These are phyloP conservation scores for Fraxinus ornus DNA, from an alignment of 305 asterid species.

Conservation along the genomic window DNA sequence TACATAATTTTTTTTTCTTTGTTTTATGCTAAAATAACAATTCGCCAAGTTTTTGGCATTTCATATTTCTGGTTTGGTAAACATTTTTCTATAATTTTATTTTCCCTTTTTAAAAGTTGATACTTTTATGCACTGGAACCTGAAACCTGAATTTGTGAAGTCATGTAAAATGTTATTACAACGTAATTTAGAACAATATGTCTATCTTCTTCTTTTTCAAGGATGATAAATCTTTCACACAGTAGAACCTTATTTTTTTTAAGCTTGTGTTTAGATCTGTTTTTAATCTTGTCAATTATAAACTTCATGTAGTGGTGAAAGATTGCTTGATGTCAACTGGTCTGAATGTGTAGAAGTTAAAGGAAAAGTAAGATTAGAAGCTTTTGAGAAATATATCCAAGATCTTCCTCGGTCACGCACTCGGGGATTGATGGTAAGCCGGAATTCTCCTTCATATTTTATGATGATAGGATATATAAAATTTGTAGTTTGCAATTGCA, in stretches of 20 bases:
- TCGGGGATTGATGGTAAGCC: constrained; percentile 37
- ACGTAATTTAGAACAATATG: background rate
- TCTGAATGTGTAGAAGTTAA: constrained; percentile 30
- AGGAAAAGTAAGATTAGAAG: constrained; percentile 32
- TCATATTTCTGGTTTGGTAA: background rate
- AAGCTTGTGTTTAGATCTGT: background rate
- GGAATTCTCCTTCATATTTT: background rate
- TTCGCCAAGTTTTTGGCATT: background rate
- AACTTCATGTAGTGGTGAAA: constrained; percentile 33
- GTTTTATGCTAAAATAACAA: background rate
- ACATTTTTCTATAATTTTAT: background rate
- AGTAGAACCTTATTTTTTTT: background rate
- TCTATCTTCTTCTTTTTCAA: background rate
- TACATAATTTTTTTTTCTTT: background rate
- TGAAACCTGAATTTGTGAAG: background rate
- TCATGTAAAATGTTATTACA: background rate
- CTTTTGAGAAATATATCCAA: constrained; percentile 27
- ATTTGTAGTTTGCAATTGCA: background rate
- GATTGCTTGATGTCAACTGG: constrained; percentile 36
- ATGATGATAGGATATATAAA: background rate
- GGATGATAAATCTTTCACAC: background rate
- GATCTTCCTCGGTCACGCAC: constrained; percentile 35
- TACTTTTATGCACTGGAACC: background rate
- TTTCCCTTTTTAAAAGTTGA: background rate
- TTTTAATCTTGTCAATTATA: constrained; percentile 18